Evolutionary conservation across 164 flowering plant genomes (phyloP).

Genomic region (Macadamia integrifolia): DNA sequence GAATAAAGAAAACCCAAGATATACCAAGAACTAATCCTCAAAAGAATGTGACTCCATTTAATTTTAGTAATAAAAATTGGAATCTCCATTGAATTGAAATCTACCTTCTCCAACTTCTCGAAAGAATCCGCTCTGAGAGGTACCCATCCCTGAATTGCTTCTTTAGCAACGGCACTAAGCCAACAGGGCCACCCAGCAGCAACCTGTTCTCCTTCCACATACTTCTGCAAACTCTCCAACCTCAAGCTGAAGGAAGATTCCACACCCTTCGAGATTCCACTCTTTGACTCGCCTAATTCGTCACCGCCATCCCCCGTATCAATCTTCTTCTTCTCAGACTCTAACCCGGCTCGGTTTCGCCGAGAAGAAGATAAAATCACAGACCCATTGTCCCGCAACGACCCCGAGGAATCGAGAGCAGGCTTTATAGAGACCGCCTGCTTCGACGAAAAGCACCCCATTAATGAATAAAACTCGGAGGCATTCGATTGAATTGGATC

Average conservation of each 20-base stretch:
- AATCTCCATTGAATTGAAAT: not conserved
- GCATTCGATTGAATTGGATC: slow-evolving; percentile 6
- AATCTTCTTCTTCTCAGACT: slow-evolving; percentile 13
- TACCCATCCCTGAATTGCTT: slow-evolving; percentile 80
- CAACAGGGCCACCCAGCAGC: slow-evolving; percentile 94
- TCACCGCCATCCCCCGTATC: not conserved
- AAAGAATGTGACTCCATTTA: not conserved
- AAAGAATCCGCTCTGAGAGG: slow-evolving; percentile 69
- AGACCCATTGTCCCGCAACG: slow-evolving; percentile 17
- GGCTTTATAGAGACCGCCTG: slow-evolving; percentile 39
- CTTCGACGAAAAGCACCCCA: slow-evolving; percentile 67
- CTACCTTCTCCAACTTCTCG: slow-evolving; percentile 84
- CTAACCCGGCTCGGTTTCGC: slow-evolving; percentile 13
- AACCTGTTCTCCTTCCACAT: slow-evolving; percentile 58
- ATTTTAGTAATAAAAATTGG: not conserved
- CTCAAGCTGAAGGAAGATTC: slow-evolving; percentile 34
- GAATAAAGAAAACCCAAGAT: not conserved
- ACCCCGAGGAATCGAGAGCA: slow-evolving; percentile 27
- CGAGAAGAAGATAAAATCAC: slow-evolving; percentile 17
- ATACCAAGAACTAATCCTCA: not conserved
- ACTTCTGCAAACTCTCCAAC: slow-evolving; percentile 43
- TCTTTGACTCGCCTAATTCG: slow-evolving; percentile 25
- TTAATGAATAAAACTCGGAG: slow-evolving; percentile 10
- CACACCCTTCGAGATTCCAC: slow-evolving; percentile 24
- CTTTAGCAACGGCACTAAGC: slow-evolving; percentile 70